These are phyloP conservation scores for Torulaspora indica DNA, from an alignment of 805 yeast species.

Conservation along the genomic window DNA sequence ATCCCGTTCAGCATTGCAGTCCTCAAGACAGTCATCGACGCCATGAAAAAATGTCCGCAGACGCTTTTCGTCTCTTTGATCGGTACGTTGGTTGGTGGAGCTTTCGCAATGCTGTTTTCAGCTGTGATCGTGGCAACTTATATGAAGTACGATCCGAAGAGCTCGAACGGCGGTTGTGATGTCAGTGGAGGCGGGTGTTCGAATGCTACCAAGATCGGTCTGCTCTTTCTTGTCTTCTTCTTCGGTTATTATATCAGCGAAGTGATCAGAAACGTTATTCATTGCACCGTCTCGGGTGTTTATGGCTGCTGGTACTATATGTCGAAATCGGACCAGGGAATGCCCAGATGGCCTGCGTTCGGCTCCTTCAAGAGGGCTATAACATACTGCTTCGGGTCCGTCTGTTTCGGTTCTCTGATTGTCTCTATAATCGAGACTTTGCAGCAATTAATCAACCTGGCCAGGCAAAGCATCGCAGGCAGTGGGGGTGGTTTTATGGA, in stretches of 20 bases:
- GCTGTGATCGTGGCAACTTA: conserved; percentile 70
- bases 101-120: conserved; percentile 61
- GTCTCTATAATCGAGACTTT: conserved; percentile 67
- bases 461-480: conserved; percentile 39
- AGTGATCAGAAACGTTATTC: conserved; percentile 73
- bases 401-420: conserved; percentile 77
- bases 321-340: conserved; percentile 67
- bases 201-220: conserved; percentile 58
- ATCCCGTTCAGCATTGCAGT: conserved; percentile 73
- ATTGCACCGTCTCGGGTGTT: conserved; percentile 75
- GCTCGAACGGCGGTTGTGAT: conserved; percentile 48
- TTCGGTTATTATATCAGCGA: conserved; percentile 82
- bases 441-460: conserved; percentile 48
- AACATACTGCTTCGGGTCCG: conserved; percentile 85
- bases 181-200: conserved; percentile 52
- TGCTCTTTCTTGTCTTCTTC: conserved; percentile 68
- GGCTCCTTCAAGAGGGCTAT: conserved; percentile 77
- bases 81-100: conserved; percentile 57
- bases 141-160: conserved; percentile 64
- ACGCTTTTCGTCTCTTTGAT: conserved; percentile 55
- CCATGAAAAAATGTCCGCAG: conserved; percentile 67
- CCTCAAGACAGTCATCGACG: conserved; percentile 68
- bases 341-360: conserved; percentile 72
- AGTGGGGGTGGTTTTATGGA: conserved; percentile 50
- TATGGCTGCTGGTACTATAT: conserved; percentile 91